phyloP scores from a whole-genome alignment of 306 rosid species.

The Cicer pinnatifidum region DNA sequence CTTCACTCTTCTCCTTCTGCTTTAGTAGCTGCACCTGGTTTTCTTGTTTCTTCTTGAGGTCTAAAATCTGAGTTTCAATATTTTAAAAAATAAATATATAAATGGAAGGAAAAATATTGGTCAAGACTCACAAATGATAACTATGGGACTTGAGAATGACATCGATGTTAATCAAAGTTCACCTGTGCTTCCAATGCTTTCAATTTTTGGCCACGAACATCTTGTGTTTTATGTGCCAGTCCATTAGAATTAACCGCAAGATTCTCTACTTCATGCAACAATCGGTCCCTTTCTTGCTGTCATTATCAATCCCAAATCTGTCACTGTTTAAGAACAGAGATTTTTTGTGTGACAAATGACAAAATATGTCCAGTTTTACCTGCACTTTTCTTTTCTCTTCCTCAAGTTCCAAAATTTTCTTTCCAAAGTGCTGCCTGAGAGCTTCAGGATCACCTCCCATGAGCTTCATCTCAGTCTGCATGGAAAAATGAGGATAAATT shows the following conservation, averaged over 20 bases:
- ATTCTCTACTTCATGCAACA: conserved; percentile 72
- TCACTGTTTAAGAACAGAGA: conserved; percentile 35
- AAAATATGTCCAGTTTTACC: conserved; percentile 50
- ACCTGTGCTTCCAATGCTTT: conserved; percentile 77
- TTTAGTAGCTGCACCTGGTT: conserved; percentile 72
- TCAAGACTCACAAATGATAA: conserved; percentile 21
- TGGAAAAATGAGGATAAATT: conserved; percentile 27
- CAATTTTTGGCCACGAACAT: conserved; percentile 63
- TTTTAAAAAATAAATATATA: background rate
- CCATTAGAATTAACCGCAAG: conserved; percentile 65
- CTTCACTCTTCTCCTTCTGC: conserved; percentile 84
- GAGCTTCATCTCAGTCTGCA: conserved; percentile 78
- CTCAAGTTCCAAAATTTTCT: conserved; percentile 76
- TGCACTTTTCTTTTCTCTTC: conserved; percentile 78
- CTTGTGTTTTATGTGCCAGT: conserved; percentile 59
- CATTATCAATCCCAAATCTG: conserved; percentile 45
- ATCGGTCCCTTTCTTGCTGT: conserved; percentile 76
- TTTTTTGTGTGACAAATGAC: background rate
- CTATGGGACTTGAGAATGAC: conserved; percentile 26
- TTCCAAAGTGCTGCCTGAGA: conserved; percentile 71
- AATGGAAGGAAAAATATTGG: conserved; percentile 14
- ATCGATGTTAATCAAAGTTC: conserved; percentile 29
- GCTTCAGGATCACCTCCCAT: conserved; percentile 63
- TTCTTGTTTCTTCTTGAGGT: conserved; percentile 83
- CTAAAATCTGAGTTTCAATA: conserved; percentile 62